These are phyloP conservation scores for Lipomyces kockii DNA, from an alignment of 805 yeast genomes.

Conservation along the genomic window DNA sequence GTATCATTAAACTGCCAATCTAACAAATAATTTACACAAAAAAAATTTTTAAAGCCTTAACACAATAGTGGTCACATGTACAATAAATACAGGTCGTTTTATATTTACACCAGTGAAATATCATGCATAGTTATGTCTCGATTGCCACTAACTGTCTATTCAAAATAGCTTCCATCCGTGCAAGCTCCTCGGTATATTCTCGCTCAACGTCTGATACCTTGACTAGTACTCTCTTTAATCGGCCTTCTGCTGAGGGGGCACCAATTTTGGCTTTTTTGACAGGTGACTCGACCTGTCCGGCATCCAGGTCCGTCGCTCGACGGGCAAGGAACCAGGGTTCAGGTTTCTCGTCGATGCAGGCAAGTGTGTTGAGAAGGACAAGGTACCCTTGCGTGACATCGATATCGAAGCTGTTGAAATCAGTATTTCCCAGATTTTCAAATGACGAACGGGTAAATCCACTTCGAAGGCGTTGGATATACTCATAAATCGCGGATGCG, in stretches of 20 bases:
- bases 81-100: neutral
- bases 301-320: neutral
- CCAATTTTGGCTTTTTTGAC: slow-evolving; percentile 3
- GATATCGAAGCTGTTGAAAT: slow-evolving; percentile 30
- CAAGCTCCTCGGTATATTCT: slow-evolving; percentile 29
- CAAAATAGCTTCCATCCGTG: slow-evolving; percentile 29
- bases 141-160: slow-evolving; percentile 18
- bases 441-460: slow-evolving; percentile 19
- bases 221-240: slow-evolving; percentile 22
- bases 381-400: slow-evolving; percentile 35
- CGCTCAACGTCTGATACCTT: slow-evolving; percentile 25
- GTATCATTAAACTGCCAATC: neutral
- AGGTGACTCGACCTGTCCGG: slow-evolving; percentile 4
- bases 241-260: neutral
- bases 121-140: neutral
- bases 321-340: slow-evolving; percentile 48
- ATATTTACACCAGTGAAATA: neutral
- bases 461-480: slow-evolving; percentile 42
- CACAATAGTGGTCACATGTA: neutral
- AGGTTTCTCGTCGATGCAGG: slow-evolving; percentile 46
- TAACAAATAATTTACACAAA: neutral
- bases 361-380: slow-evolving; percentile 36
- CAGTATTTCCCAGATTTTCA: slow-evolving; percentile 4
- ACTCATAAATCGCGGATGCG: slow-evolving; percentile 47
- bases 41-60: neutral